phyloP scores from a whole-genome alignment of 345 rosid species.

The Crucihimalaya himalaica region DNA sequence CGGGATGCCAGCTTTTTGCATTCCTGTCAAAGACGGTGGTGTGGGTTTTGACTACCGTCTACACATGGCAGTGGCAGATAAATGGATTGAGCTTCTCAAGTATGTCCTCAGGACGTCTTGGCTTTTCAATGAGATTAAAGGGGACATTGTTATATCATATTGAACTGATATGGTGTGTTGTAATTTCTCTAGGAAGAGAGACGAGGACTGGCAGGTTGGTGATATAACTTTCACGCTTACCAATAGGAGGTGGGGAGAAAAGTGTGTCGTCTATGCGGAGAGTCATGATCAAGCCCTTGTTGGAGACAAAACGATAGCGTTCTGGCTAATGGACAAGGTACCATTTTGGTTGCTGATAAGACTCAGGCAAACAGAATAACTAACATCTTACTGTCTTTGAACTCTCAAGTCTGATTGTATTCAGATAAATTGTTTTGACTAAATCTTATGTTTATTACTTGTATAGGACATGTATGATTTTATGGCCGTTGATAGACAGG shows the following conservation, averaged over 20 bases:
- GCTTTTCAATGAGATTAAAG: constrained; percentile 3
- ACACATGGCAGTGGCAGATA: constrained; percentile 97
- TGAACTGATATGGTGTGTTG: constrained; percentile 19
- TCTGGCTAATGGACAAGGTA: constrained; percentile 99
- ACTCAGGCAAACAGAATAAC: constrained; percentile 6
- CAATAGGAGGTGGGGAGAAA: constrained; percentile 90
- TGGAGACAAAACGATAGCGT: constrained; percentile 97
- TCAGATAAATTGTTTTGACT: constrained; percentile 8
- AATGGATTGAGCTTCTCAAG: constrained; percentile 97
- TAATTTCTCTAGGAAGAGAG: constrained; percentile 62
- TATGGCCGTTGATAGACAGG: constrained; percentile 83
- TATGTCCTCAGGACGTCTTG: constrained; percentile 38
- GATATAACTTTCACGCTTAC: constrained; percentile 72
- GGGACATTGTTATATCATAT: not conserved
- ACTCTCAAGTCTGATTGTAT: not conserved
- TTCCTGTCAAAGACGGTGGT: constrained; percentile 90
- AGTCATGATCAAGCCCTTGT: constrained; percentile 99
- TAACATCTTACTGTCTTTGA: constrained; percentile 12
- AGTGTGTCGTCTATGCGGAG: constrained; percentile 87
- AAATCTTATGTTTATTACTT: constrained; percentile 1
- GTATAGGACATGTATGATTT: constrained; percentile 95
- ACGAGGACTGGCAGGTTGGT: constrained; percentile 88
- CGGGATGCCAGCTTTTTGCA: constrained; percentile 96
- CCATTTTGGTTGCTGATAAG: not conserved
- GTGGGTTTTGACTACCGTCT: constrained; percentile 97